Conservation (phyloP, 202 grass and related monocot genomes). For the Dendrocalamus latiflorus region DNA sequence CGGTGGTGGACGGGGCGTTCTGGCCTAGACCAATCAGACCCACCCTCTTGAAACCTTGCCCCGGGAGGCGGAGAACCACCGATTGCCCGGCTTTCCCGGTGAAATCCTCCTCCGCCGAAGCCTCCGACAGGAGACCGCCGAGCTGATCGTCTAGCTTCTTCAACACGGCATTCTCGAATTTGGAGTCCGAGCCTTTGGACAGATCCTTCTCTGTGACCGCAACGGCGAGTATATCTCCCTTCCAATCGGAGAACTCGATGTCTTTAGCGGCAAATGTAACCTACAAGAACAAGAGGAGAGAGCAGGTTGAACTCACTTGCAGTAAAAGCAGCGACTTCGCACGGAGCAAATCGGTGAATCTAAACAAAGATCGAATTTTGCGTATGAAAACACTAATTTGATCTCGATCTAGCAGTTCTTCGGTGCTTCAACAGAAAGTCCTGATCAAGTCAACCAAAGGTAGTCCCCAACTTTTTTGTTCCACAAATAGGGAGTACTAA, state of each 20-base stretch:
- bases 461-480: not conserved
- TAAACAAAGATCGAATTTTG: not conserved
- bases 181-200: conserved; percentile 66
- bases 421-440: not conserved
- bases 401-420: conserved; percentile 17
- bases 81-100: conserved; percentile 76
- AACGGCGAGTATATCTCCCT: conserved; percentile 77
- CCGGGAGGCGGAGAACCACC: conserved; percentile 63
- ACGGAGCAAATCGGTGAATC: conserved; percentile 1
- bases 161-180: conserved; percentile 71
- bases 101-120: conserved; percentile 80
- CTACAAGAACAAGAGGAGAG: conserved; percentile 18
- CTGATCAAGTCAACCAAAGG: conserved; percentile 9
- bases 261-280: conserved; percentile 65
- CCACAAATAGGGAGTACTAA: not conserved
- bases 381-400: not conserved
- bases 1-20: conserved; percentile 41
- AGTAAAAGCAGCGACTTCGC: not conserved
- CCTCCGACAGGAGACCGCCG: conserved; percentile 63
- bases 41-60: conserved; percentile 86
- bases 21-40: conserved; percentile 72
- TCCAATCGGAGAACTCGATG: conserved; percentile 69
- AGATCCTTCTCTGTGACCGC: conserved; percentile 93
- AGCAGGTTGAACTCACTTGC: conserved; percentile 12
- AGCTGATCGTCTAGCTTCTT: conserved; percentile 75